Evolutionary conservation across 306 rosid genomes (phyloP).

Genomic region (Vigna trinervia): DNA sequence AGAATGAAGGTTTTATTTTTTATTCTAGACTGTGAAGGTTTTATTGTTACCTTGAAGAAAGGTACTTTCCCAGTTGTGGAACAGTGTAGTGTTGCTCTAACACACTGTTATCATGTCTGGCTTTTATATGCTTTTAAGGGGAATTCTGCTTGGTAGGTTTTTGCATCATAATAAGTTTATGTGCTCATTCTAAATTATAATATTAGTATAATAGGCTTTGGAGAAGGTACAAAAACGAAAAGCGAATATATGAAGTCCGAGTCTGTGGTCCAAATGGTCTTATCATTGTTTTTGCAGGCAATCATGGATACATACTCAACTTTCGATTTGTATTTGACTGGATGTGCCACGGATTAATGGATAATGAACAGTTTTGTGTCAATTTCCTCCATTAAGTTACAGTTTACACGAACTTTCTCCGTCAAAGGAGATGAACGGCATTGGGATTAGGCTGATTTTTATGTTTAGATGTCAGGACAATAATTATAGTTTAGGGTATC

Average conservation of each 20-base stretch:
- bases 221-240: background rate
- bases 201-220: background rate
- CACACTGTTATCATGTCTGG: background rate
- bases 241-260: background rate
- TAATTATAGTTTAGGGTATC: background rate
- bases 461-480: slow-evolving; percentile 21
- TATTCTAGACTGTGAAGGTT: background rate
- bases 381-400: background rate
- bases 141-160: background rate
- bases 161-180: background rate
- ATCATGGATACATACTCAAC: background rate
- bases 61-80: background rate
- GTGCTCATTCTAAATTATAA: background rate
- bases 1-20: background rate
- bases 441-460: slow-evolving; percentile 7
- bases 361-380: background rate
- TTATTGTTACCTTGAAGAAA: slow-evolving; percentile 11
- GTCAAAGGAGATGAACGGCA: background rate
- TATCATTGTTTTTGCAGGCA: background rate
- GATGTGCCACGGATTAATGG: background rate
- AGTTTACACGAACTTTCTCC: background rate
- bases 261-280: background rate
- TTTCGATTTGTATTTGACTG: slow-evolving; percentile 12
- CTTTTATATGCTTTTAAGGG: slow-evolving; percentile 20
- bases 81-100: background rate